Percentiles rank a stretch among this genome's conserved stretches.
Evolutionary conservation across 2,329 filamentous ascomycete genomes (phyloP).

Genomic region (Fusarium chaquense): DNA sequence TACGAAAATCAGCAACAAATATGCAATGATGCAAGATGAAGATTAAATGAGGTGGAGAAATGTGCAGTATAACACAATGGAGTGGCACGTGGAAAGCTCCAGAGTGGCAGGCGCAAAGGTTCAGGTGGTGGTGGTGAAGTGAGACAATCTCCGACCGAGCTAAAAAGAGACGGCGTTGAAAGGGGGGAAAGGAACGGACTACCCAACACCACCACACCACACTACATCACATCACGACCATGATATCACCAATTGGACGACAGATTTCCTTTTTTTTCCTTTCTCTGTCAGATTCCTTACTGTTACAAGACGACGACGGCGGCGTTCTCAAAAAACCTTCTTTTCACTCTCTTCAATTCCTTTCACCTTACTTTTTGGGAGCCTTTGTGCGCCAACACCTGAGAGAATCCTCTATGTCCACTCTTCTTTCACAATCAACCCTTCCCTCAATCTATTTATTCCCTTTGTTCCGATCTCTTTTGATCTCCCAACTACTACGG

Average conservation of each 20-base stretch:
- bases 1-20: not conserved
- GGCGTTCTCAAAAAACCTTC: constrained; percentile 4
- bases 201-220: too few species aligned
- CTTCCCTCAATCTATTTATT: constrained; percentile 9
- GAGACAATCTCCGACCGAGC: constrained; percentile 26
- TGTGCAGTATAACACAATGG: not conserved
- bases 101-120: constrained; percentile 11
- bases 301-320: constrained; percentile 6
- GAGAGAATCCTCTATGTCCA: not conserved
- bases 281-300: not conserved
- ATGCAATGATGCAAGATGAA: constrained; percentile 4
- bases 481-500: not conserved
- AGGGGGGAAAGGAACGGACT: not conserved
- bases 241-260: constrained; percentile 7
- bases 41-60: not conserved
- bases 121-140: constrained; percentile 35
- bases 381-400: constrained; percentile 4
- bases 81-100: constrained; percentile 8
- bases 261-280: not conserved
- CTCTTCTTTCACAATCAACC: not conserved
- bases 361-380: not conserved
- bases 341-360: not conserved
- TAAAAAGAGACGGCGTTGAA: constrained; percentile 19
- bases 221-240: constrained; percentile 24
- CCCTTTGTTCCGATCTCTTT: constrained; percentile 13